Evolutionary conservation across 768 basidiomycete species (phyloP), one percentile per base, ranked within the genome.

Genomic region (Suillus spraguei): DNA sequence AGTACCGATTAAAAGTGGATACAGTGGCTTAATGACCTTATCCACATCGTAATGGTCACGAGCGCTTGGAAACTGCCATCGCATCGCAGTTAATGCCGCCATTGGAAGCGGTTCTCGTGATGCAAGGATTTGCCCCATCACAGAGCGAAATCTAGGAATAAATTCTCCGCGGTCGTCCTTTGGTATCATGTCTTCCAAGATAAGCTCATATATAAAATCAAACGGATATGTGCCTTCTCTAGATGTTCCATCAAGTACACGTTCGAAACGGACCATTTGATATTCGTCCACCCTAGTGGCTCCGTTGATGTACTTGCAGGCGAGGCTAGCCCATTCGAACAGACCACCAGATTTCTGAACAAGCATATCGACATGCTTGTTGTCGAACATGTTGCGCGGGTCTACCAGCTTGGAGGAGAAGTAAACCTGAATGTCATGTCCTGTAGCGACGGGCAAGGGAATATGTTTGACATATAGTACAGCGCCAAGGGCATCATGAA

Each of bases 251-350:
- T 33, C 4, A 3, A 50, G 10, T 35, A 56, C 16, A n/a, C 10
- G 20, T 20, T 66, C 11, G 16, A 60, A 65, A 10, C 49, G 54
- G 36, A 8, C 56, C 22, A 39, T 53, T 14, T 28, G 38, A 24
- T 44, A 33, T 10, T n/a, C 8, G 14, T 56, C 56, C 2, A 47
- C 28, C n/a, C 28, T 32, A 20, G 6, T 11, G 3, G 32, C 10
- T 28, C n/a, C 3, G n/a, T 59, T 65, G 44, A 65, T 65, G 32
- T 46, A 65, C n/a, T 66, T 60, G 36, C 65, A 65, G 13, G 64
- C 65, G 11, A 65, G 47, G 33, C 58, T 50, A 22, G 59, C 59
- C 64, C 64, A 66, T 47, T 53, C 41, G 11, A 64, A 63, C 22
- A 63, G 24, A 9, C 63, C 61, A 5, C 47, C 61, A 24, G 63